A percentile compares a stretch with the other conserved stretches of the same genome.
Conservation (phyloP, 2,329 filamentous ascomycete genomes). For the Neocucurbitaria cava region DNA sequence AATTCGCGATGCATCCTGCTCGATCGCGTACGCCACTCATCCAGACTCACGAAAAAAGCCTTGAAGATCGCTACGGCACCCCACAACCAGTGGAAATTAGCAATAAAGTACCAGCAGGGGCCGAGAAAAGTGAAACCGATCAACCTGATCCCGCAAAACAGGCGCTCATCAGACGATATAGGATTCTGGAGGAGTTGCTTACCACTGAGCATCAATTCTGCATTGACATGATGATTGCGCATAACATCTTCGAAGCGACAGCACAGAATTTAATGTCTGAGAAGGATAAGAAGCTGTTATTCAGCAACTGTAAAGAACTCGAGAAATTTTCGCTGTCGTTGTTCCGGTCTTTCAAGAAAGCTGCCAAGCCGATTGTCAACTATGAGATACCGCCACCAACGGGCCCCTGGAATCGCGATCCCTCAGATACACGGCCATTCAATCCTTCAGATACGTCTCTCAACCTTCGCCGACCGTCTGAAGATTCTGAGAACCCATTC, state of each 20-base stretch:
- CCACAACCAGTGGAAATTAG: slow-evolving; percentile 20
- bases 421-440: slow-evolving; percentile 23
- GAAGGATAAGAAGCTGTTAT: slow-evolving; percentile 87
- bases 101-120: slow-evolving; percentile 10
- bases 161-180: slow-evolving; percentile 74
- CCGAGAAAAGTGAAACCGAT: slow-evolving; percentile 21
- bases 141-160: slow-evolving; percentile 32
- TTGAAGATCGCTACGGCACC: slow-evolving; percentile 27
- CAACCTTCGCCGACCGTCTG: slow-evolving; percentile 24
- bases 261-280: slow-evolving; percentile 78
- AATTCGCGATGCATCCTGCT: slow-evolving; percentile 31
- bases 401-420: slow-evolving; percentile 33
- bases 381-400: slow-evolving; percentile 47
- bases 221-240: slow-evolving; percentile 94
- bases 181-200: slow-evolving; percentile 88
- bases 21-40: slow-evolving; percentile 30
- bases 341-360: slow-evolving; percentile 79
- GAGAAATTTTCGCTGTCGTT: slow-evolving; percentile 84
- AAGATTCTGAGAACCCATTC: slow-evolving; percentile 37
- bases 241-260: slow-evolving; percentile 97
- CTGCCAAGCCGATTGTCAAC: slow-evolving; percentile 77
- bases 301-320: slow-evolving; percentile 91
- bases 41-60: slow-evolving; percentile 22
- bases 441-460: slow-evolving; percentile 24
- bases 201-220: slow-evolving; percentile 93